Evolutionary conservation across 345 rosid genomes (phyloP).

Genomic region (Acer yangbiense): DNA sequence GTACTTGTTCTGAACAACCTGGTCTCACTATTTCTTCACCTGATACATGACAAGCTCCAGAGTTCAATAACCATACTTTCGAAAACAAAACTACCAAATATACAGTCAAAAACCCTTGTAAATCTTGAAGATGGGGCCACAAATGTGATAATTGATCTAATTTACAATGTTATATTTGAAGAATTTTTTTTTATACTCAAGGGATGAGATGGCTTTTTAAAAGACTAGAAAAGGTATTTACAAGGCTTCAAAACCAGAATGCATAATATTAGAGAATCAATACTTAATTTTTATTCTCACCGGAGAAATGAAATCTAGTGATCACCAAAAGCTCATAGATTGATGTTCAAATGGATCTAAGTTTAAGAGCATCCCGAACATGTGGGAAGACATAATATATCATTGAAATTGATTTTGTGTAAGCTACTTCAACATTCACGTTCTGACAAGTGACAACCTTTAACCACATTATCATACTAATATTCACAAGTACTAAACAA

Average conservation of each 20-base stretch:
- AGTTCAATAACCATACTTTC: not conserved
- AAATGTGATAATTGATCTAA: not conserved
- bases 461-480: not conserved
- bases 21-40: conserved; percentile 43
- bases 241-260: not conserved
- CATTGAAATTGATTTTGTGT: not conserved
- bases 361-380: not conserved
- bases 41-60: conserved; percentile 16
- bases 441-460: not conserved
- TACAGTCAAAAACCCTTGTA: not conserved
- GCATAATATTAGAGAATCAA: too few species aligned
- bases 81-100: too few species aligned
- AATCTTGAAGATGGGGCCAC: not conserved
- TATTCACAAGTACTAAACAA: not conserved
- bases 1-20: conserved; percentile 39
- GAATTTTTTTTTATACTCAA: not conserved
- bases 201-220: not conserved
- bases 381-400: not conserved
- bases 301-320: not conserved
- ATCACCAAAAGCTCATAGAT: not conserved
- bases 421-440: not conserved
- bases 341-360: not conserved
- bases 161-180: not conserved
- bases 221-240: not conserved
- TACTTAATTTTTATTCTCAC: not conserved